Evolutionary conservation across 1,284 basidiomycete species (phyloP).

Genomic region (Lentinula novae-zelandiae): DNA sequence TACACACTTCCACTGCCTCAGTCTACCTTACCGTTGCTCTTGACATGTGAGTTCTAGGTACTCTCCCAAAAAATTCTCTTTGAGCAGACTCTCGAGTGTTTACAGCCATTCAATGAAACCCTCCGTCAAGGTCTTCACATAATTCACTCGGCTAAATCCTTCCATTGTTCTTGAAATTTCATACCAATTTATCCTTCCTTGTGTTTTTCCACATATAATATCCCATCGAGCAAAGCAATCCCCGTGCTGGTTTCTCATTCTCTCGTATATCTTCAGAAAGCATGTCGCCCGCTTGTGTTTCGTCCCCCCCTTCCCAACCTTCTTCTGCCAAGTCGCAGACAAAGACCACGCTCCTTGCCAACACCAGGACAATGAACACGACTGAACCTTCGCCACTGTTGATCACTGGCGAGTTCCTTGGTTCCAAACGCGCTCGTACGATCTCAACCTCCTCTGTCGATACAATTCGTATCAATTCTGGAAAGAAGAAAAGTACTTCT

Average conservation of each 20-base stretch:
- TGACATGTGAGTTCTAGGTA: background rate
- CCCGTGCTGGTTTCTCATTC: background rate
- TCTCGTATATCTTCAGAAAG: background rate
- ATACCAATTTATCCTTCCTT: background rate
- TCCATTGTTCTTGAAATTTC: slow-evolving; percentile 1
- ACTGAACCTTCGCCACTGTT: background rate
- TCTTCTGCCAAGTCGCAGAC: slow-evolving; percentile 12
- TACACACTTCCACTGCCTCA: too few relatives aligned
- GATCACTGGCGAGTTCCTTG: background rate
- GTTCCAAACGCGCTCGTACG: slow-evolving; percentile 6
- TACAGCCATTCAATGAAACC: background rate
- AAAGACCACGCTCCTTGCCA: slow-evolving; percentile 10
- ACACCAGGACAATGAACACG: slow-evolving; percentile 1
- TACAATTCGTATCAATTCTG: slow-evolving; percentile 10
- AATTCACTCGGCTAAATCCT: background rate
- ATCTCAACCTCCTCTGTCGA: slow-evolving; percentile 11
- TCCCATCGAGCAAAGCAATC: background rate
- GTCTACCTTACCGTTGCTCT: background rate
- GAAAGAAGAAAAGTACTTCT: slow-evolving; percentile 8
- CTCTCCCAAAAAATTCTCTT: background rate
- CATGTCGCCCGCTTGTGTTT: slow-evolving; percentile 2
- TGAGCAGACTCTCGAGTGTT: background rate
- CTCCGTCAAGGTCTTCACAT: background rate
- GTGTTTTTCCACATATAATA: background rate
- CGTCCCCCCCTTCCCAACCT: slow-evolving; percentile 7